A percentile compares a stretch with the other conserved stretches of the same genome.
phyloP scores from a whole-genome alignment of 805 yeast genomes.

The Starmerella potacharoeniae region DNA sequence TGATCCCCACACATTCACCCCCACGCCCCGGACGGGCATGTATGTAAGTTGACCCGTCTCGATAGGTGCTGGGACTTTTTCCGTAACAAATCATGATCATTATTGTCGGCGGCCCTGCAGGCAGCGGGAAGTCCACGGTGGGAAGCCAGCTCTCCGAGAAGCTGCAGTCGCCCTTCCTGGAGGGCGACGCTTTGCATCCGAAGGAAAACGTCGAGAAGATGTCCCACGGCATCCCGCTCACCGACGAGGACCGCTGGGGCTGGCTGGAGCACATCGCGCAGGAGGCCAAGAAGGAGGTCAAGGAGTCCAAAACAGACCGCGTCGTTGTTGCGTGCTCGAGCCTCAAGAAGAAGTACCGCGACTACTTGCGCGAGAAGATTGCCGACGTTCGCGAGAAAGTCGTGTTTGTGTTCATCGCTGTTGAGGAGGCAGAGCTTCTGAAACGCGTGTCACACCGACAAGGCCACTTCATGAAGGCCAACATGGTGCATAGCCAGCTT shows the following conservation, averaged over 20 bases:
- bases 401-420: conserved; percentile 55
- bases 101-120: conserved; percentile 88
- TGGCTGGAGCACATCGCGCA: conserved; percentile 56
- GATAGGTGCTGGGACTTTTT: not conserved
- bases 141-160: conserved; percentile 41
- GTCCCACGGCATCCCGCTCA: conserved; percentile 67
- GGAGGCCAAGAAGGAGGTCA: conserved; percentile 30
- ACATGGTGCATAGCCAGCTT: conserved; percentile 73
- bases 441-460: conserved; percentile 51
- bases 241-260: conserved; percentile 85
- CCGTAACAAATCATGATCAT: conserved; percentile 16
- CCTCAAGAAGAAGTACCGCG: conserved; percentile 63
- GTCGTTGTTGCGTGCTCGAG: conserved; percentile 76
- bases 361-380: conserved; percentile 37
- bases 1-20: not conserved
- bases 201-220: conserved; percentile 64
- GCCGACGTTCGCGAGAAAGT: conserved; percentile 27
- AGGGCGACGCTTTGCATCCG: conserved; percentile 81
- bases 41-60: not conserved
- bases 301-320: conserved; percentile 21
- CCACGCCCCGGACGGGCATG: not conserved
- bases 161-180: conserved; percentile 50
- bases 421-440: conserved; percentile 49
- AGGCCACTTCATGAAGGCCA: conserved; percentile 77
- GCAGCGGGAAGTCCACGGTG: conserved; percentile 84